Evolutionary conservation across 495 filamentous ascomycete genomes (phyloP).

Genomic region (Pseudoneurospora amorphoporcata): DNA sequence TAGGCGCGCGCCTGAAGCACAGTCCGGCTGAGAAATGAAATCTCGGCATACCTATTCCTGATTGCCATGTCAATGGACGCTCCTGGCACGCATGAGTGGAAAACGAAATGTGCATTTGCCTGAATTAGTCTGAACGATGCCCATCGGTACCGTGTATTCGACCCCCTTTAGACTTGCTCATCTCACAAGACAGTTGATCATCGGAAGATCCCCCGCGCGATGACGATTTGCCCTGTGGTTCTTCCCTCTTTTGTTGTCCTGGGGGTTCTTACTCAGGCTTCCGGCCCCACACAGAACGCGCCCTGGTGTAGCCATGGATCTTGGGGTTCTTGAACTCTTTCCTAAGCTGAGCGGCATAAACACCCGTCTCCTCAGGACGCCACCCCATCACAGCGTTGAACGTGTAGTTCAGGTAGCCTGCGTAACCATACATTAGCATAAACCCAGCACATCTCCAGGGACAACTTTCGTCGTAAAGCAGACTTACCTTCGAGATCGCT

Average conservation of each 20-base stretch:
- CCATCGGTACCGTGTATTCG: not conserved
- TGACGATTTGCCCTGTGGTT: not conserved
- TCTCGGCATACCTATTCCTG: not conserved
- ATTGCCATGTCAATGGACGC: too few relatives aligned
- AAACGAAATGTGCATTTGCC: not conserved
- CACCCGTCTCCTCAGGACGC: conserved; percentile 20
- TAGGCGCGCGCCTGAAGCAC: not conserved
- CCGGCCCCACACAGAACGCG: conserved; percentile 22
- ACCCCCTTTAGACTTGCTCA: not conserved
- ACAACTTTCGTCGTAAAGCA: not conserved
- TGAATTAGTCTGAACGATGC: not conserved
- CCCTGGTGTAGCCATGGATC: conserved; percentile 19
- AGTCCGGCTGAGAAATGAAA: not conserved
- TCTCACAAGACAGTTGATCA: too few relatives aligned
- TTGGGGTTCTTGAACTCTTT: conserved; percentile 20
- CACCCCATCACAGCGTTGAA: conserved; percentile 20
- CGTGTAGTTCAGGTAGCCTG: not conserved
- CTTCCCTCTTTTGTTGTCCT: not conserved
- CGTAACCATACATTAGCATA: not conserved
- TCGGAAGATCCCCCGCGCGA: not conserved
- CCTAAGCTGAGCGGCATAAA: conserved; percentile 25
- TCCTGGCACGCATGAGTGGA: too few relatives aligned
- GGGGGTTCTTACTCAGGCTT: conserved; percentile 14
- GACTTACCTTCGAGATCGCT: conserved; percentile 26
- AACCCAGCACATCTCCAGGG: not conserved